Evolutionary conservation across 83 land plant species (phyloP), one percentile per base, ranked within the genome.

Genomic region (Thuja plicata): DNA sequence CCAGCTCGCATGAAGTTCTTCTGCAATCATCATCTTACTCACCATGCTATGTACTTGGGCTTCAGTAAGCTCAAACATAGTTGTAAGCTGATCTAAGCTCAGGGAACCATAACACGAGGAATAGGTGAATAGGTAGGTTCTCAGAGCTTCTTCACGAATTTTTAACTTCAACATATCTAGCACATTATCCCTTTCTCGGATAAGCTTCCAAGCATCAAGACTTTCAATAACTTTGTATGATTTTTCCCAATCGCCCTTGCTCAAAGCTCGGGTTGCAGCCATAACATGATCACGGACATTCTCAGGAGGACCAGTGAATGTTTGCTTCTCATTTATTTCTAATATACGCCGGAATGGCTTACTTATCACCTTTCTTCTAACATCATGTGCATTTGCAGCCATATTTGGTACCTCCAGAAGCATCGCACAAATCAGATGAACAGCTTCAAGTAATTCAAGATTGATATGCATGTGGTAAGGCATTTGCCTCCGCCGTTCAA

Each of bases 381-480:
- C 90, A 90, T 95, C 96, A 89, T 93, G 95, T 21, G 82, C 90
- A 73, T 91, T 92, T 10, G 96, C 94, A 70, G 96, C 97, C 95
- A 97, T 95, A 91, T 95, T 93, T 8, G 94, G 93, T 13, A 92
- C 94, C 88, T 93, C 94, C 66, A 93, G 79, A 30, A 97, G 92
- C 96, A 97, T 95, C 3, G 97, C 99, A 89, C 95, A 91, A 38
- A 92, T 95, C 41, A 78, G 41, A 78, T 78, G 81, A 11, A 78
- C 40, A 16, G 41, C 81, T 78, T 78, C 81, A 35, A 78, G 81
- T 3, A 96, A 94, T 89, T 96, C 99, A 81, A 97, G 94, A 90
- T 97, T 97, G 38, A 96, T 96, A 91, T 97, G 99, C 99, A 97
- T 97, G 91, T 97, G 99, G 93, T 95, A 96, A 11, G 99, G 99